These are phyloP conservation scores for Thelonectria rubi DNA, from an alignment of 2,329 filamentous ascomycete genomes.

Conservation along the genomic window DNA sequence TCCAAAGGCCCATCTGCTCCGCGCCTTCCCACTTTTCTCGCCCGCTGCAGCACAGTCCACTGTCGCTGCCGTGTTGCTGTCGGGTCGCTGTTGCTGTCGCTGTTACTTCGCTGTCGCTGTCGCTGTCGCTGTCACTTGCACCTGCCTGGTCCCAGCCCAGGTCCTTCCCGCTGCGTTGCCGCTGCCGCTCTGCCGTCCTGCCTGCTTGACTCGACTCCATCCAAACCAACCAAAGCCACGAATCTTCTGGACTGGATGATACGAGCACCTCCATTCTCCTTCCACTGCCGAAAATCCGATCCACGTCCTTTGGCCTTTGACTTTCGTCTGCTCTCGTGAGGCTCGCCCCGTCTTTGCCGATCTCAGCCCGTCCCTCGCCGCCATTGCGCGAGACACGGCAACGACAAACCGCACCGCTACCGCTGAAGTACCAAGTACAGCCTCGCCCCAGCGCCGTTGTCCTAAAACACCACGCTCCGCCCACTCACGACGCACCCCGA, in stretches of 20 bases:
- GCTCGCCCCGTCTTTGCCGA: slow-evolving; percentile 16
- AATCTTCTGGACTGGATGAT: slow-evolving; percentile 17
- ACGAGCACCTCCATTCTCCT: slow-evolving; percentile 10
- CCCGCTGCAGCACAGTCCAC: background rate
- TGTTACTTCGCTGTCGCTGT: too few relatives aligned
- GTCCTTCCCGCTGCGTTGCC: background rate
- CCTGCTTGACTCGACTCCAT: slow-evolving; percentile 9
- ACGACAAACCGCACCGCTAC: slow-evolving; percentile 3
- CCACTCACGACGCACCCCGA: background rate
- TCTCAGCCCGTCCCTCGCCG: slow-evolving; percentile 7
- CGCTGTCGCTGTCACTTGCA: background rate
- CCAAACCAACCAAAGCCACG: slow-evolving; percentile 10
- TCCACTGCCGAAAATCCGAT: slow-evolving; percentile 23
- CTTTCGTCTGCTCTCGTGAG: background rate
- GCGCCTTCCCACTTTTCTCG: slow-evolving; percentile 3
- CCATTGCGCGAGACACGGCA: slow-evolving; percentile 25
- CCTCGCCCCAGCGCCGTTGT: slow-evolving; percentile 4
- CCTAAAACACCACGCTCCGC: slow-evolving; percentile 20
- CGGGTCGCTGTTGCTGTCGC: too few relatives aligned
- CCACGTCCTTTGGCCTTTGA: slow-evolving; percentile 1
- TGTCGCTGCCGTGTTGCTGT: too few relatives aligned
- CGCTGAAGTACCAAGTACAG: background rate
- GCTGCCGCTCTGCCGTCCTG: slow-evolving; percentile 10
- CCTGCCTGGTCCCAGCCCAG: background rate
- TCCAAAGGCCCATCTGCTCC: slow-evolving; percentile 7